phyloP scores from a whole-genome alignment of 2,329 filamentous ascomycete genomes.

The Hirsutella rhossiliensis region DNA sequence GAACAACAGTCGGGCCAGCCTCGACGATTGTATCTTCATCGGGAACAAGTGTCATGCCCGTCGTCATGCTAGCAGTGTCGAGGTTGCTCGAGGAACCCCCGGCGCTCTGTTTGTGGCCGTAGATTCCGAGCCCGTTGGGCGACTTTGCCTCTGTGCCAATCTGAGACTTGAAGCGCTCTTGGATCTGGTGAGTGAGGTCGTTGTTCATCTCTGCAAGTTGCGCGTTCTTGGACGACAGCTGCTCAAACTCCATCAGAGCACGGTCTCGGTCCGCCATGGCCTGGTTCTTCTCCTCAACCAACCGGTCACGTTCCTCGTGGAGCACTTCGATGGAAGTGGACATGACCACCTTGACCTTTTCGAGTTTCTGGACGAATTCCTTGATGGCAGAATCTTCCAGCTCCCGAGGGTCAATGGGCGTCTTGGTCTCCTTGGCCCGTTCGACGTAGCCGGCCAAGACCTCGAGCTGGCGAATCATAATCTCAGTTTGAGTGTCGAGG shows the following conservation, averaged over 20 bases:
- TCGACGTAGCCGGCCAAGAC: conserved; percentile 82
- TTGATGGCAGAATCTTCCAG: conserved; percentile 86
- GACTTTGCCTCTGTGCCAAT: conserved; percentile 37
- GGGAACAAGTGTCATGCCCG: conserved; percentile 46
- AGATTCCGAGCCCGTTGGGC: conserved; percentile 45
- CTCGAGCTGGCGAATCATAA: conserved; percentile 86
- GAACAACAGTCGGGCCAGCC: conserved; percentile 81
- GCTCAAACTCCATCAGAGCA: conserved; percentile 89
- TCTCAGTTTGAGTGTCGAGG: conserved; percentile 86
- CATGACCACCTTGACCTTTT: conserved; percentile 49
- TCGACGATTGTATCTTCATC: conserved; percentile 58
- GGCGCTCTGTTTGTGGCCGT: conserved; percentile 37
- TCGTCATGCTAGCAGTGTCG: conserved; percentile 40
- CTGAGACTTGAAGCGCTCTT: conserved; percentile 81
- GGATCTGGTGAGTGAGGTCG: conserved; percentile 85
- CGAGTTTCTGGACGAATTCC: conserved; percentile 69
- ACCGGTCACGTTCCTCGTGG: conserved; percentile 61
- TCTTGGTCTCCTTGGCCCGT: conserved; percentile 70
- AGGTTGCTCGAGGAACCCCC: conserved; percentile 39
- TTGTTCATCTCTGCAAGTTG: conserved; percentile 94
- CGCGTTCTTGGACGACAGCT: conserved; percentile 85
- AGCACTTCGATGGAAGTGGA: conserved; percentile 45
- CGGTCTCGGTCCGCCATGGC: conserved; percentile 81
- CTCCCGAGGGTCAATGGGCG: conserved; percentile 67
- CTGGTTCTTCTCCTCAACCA: conserved; percentile 75